These are phyloP conservation scores for Calonectria hawksworthii DNA, from an alignment of 2,329 filamentous ascomycete genomes.

Conservation along the genomic window DNA sequence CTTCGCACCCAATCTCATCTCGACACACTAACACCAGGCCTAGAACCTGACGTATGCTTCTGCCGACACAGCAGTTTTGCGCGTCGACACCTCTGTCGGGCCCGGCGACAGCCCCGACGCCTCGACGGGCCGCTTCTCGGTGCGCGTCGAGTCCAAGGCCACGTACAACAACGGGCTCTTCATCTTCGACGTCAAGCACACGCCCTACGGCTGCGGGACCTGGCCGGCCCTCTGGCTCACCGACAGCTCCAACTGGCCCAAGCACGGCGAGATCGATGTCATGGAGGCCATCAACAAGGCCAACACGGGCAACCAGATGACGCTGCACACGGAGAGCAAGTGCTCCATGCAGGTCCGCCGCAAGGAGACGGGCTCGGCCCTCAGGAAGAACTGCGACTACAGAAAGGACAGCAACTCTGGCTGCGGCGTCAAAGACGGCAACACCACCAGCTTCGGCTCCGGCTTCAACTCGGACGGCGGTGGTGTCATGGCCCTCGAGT, in stretches of 20 bases:
- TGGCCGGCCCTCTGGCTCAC: slow-evolving; percentile 78
- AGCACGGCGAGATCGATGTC: slow-evolving; percentile 75
- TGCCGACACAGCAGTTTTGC: slow-evolving; percentile 65
- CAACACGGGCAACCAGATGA: slow-evolving; percentile 69
- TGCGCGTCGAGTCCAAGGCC: slow-evolving; percentile 72
- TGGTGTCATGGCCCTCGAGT: slow-evolving; percentile 73
- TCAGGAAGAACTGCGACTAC: slow-evolving; percentile 65
- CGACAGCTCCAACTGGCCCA: slow-evolving; percentile 73
- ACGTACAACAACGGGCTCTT: slow-evolving; percentile 76
- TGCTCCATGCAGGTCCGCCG: slow-evolving; percentile 69
- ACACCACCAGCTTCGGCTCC: slow-evolving; percentile 64
- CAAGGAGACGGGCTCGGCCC: slow-evolving; percentile 62
- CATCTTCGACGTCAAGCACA: slow-evolving; percentile 75
- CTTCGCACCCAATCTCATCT: background rate
- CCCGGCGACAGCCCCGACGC: slow-evolving; percentile 63
- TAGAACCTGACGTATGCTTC: slow-evolving; percentile 76
- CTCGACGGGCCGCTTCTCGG: slow-evolving; percentile 72
- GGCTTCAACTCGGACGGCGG: slow-evolving; percentile 68
- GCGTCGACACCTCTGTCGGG: slow-evolving; percentile 72
- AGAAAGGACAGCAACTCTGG: slow-evolving; percentile 67
- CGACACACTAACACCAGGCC: background rate
- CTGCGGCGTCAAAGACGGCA: slow-evolving; percentile 64
- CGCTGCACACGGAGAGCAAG: slow-evolving; percentile 67
- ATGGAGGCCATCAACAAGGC: slow-evolving; percentile 71
- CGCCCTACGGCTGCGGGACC: slow-evolving; percentile 73